Percentiles rank a stretch among this genome's conserved stretches.
Evolutionary conservation across 176 grass and related monocot species (phyloP).

Genomic region (Cymbopogon citratus): DNA sequence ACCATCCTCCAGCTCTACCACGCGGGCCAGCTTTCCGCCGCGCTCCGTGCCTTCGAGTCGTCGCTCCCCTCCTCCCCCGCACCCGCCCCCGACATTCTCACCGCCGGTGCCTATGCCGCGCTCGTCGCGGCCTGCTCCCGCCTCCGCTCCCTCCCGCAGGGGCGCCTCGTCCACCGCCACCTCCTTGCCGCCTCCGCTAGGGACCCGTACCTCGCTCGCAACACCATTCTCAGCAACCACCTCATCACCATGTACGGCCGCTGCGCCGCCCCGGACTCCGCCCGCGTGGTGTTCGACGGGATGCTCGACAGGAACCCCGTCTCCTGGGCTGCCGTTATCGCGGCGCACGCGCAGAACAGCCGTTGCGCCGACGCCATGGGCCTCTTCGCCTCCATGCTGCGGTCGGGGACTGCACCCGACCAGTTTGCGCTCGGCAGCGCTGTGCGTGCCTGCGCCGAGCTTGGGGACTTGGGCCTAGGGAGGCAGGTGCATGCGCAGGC

Average conservation of each 20-base stretch:
- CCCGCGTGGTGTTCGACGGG: slow-evolving; percentile 46
- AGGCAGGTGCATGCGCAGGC: slow-evolving; percentile 61
- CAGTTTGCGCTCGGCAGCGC: slow-evolving; percentile 65
- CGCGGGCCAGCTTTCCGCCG: slow-evolving; percentile 29
- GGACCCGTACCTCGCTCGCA: neutral
- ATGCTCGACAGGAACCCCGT: slow-evolving; percentile 65
- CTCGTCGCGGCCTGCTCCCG: slow-evolving; percentile 43
- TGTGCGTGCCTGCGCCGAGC: slow-evolving; percentile 42
- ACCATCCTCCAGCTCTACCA: slow-evolving; percentile 48
- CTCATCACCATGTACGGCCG: slow-evolving; percentile 49
- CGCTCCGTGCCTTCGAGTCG: slow-evolving; percentile 39
- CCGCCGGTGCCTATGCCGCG: slow-evolving; percentile 37
- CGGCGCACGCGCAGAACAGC: slow-evolving; percentile 50
- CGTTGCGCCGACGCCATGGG: slow-evolving; percentile 19
- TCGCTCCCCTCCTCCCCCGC: neutral
- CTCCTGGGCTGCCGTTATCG: slow-evolving; percentile 75
- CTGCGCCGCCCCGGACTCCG: slow-evolving; percentile 34
- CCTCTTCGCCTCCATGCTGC: slow-evolving; percentile 63
- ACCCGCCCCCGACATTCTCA: neutral
- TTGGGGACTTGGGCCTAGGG: slow-evolving; percentile 28
- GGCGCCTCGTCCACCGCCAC: slow-evolving; percentile 37
- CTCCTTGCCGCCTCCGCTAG: slow-evolving; percentile 11
- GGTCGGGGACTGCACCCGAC: slow-evolving; percentile 37
- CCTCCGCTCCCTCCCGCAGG: slow-evolving; percentile 41
- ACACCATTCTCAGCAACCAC: slow-evolving; percentile 45